Evolutionary conservation across 495 filamentous ascomycete genomes (phyloP), one percentile per base, ranked within the genome.

Genomic region (Neurospora africana): DNA sequence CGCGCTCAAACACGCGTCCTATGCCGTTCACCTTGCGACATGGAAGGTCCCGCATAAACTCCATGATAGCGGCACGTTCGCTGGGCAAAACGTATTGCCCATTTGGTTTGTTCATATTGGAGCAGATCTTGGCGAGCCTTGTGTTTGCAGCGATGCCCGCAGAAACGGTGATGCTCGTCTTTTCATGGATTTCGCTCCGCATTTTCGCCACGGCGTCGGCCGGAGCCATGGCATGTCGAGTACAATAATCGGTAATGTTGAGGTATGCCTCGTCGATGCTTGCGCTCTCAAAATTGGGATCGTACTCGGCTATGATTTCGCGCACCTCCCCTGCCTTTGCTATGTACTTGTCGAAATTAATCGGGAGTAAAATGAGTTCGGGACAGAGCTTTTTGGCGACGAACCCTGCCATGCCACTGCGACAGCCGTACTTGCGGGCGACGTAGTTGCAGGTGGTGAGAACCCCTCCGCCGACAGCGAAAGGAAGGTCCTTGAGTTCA

Each of bases 251-350:
- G 2, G 95, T 99, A 71, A 98, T 93, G 79, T 98, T 98, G 37
- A 99, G 83, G 81, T 97, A 99, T 5, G 96, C 95, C 81, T 99
- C 95, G 74, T 99, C 95, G 53, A 95, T 91, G 78, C 93, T 97
- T 4, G 94, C 93, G 73, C 91, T 95, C 79, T 98, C 92, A 75
- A 96, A 98, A 3, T 93, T 86, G 11, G 91, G 88, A 76, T 99
- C 95, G 77, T 98, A 99, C 21, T 90, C 86, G 4, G 89, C 91
- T 37, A 99, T 82, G 19, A 99, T 87, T 40, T 89, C 89, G 1
- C 95, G 90, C 36, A 98, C 89, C 77, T 98, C 95, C 72, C 91
- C 85, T 1, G 95, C 95, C 77, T 99, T 99, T 7, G 91, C 89
- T 3, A 84, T 91, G 79, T 99, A 99, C 79, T 97, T 98, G 33